These are phyloP conservation scores for Metarhizium humberi DNA, from an alignment of 2,329 filamentous ascomycete species.

Conservation along the genomic window DNA sequence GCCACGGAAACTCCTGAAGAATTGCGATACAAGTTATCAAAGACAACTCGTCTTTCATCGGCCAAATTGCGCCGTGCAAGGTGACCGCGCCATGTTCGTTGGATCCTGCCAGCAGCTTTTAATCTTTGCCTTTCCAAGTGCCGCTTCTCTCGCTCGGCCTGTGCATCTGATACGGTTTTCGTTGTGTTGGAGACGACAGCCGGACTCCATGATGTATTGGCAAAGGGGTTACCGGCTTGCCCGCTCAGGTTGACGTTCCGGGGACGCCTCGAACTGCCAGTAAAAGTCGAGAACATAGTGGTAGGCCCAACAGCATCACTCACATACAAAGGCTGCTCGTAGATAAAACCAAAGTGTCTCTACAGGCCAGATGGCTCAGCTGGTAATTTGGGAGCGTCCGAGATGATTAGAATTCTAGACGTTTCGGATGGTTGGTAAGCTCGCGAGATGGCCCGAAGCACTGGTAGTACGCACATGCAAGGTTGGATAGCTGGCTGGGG, in stretches of 20 bases:
- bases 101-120: slow-evolving; percentile 64
- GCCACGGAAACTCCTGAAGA: slow-evolving; percentile 20
- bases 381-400: neutral
- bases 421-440: neutral
- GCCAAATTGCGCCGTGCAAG: slow-evolving; percentile 49
- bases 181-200: slow-evolving; percentile 55
- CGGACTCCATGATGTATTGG: slow-evolving; percentile 48
- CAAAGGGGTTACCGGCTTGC: slow-evolving; percentile 72
- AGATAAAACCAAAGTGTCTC: neutral
- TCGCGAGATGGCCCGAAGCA: neutral
- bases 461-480: too few relatives aligned
- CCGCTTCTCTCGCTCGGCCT: slow-evolving; percentile 73
- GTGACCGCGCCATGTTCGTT: slow-evolving; percentile 77
- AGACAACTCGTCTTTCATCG: slow-evolving; percentile 45
- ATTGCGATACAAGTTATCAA: slow-evolving; percentile 50
- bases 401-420: too few relatives aligned
- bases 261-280: slow-evolving; percentile 72
- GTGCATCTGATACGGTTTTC: slow-evolving; percentile 73
- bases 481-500: too few relatives aligned
- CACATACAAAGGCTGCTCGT: neutral
- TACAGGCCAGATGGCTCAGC: neutral
- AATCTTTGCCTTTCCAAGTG: slow-evolving; percentile 73
- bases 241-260: slow-evolving; percentile 93
- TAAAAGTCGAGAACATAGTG: slow-evolving; percentile 85
- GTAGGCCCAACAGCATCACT: slow-evolving; percentile 1